Evolutionary conservation across 169 alveolate genomes (phyloP).

Genomic region (Eimeria sp.): DNA sequence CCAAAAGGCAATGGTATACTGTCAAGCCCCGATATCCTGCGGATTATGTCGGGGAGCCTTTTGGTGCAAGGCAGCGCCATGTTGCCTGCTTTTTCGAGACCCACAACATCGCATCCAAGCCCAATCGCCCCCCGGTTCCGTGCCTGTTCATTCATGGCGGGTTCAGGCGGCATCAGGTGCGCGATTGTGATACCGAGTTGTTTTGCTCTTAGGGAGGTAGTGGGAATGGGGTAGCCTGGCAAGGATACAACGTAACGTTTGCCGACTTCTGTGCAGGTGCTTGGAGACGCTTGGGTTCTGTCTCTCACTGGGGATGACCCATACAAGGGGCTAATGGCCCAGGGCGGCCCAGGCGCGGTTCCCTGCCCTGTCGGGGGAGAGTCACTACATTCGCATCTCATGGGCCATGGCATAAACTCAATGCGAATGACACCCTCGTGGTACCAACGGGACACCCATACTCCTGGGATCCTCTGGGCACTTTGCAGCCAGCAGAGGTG

Average conservation of each 20-base stretch:
- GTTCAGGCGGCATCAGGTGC: slow-evolving; percentile 79
- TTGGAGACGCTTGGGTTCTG: slow-evolving; percentile 82
- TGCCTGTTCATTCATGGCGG: slow-evolving; percentile 82
- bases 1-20: slow-evolving; percentile 75
- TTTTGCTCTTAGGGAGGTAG: neutral
- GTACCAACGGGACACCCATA: slow-evolving; percentile 82
- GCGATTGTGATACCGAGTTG: neutral
- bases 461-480: slow-evolving; percentile 82
- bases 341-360: slow-evolving; percentile 51
- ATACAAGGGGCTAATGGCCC: slow-evolving; percentile 77
- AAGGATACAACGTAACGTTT: neutral
- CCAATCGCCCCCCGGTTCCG: slow-evolving; percentile 81
- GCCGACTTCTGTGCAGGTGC: slow-evolving; percentile 40
- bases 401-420: slow-evolving; percentile 75
- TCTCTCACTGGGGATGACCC: slow-evolving; percentile 83
- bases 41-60: slow-evolving; percentile 80
- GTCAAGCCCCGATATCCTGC: slow-evolving; percentile 82
- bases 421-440: slow-evolving; percentile 81
- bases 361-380: slow-evolving; percentile 73
- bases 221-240: neutral
- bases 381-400: slow-evolving; percentile 62
- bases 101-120: slow-evolving; percentile 16
- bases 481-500: slow-evolving; percentile 83
- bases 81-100: slow-evolving; percentile 83
- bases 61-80: slow-evolving; percentile 80